Base-by-base conservation (phyloP, 768 basidiomycete genomes). In the Coprinopsis cinerea region DNA sequence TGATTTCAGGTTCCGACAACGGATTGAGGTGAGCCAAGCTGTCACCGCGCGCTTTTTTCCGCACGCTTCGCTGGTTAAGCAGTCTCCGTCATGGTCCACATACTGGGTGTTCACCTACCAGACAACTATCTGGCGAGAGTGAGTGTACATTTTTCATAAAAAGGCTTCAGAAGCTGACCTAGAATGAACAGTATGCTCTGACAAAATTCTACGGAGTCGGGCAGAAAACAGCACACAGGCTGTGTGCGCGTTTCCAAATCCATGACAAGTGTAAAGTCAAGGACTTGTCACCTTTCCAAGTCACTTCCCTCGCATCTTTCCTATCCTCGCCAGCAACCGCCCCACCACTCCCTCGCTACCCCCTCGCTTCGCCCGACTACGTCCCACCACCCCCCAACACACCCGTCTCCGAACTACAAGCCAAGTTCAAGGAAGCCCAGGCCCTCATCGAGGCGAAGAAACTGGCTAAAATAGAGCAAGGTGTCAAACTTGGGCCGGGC, bases 241-340 rank as follows among this genome's bases (percentile, higher is more conserved):
- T 99, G 26, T 92, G 95, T 61, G 91, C 94, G 9, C 85, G 96
- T 53, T 81, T 96, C 39, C 88, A 89, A 61, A 90, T 99, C 46
- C 93, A 97, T 67, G 83, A 91, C 73, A 76, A 75, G 54, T 82
- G 85, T 68, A 82, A 79, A 65, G 82, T 99, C 56, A 79, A 78
- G 43, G 79, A 91, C 63, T 75, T 99, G 26, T 83, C 90, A 23
- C 84, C 92, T 25, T 73, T 79, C 28, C 96, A 99, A 76, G 73
- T 94, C 44, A 96, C 92, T 13, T 78, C 86, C 14, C 78, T 99
- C n/a, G 86, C 93, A 11, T 89, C 95, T 4, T 95, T 92, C 68
- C 83, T 99, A 9, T 93, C 94, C 3, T 89, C 92, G 0, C 94
- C 96, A 1, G 70, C 78, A 20, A 92, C 89, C 15, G 78, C 86